A percentile compares a stretch with the other conserved stretches of the same genome.
phyloP scores from a whole-genome alignment of 208 protist species.

The Crithidia fasciculata region DNA sequence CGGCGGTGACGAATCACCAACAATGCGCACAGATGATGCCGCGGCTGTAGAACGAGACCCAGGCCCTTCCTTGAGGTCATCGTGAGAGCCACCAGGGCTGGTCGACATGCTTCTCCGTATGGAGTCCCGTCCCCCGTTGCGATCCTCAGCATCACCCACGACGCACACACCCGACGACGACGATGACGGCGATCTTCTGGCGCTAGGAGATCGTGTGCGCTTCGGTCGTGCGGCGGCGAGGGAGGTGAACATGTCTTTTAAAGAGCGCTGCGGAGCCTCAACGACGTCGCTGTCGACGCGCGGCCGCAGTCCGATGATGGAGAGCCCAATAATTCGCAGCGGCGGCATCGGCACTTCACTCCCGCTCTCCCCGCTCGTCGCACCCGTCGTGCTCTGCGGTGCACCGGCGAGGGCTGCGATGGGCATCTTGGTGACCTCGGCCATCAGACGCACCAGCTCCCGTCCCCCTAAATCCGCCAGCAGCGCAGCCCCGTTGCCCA shows the following conservation, averaged over 20 bases:
- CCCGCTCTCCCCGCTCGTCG: neutral
- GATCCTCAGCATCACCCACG: too few relatives aligned
- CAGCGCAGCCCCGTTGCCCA: neutral
- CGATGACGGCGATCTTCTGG: too few relatives aligned
- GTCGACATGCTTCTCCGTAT: too few relatives aligned
- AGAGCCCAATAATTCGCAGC: conserved; percentile 26
- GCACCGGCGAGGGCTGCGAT: neutral
- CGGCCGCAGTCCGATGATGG: conserved; percentile 17
- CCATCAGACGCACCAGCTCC: conserved; percentile 22
- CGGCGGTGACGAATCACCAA: too few relatives aligned
- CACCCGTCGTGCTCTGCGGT: too few relatives aligned
- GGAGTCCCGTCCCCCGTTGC: too few relatives aligned
- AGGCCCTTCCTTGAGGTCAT: too few relatives aligned
- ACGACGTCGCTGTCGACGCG: neutral
- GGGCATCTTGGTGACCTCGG: conserved; percentile 7
- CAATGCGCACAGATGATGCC: too few relatives aligned
- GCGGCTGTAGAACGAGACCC: too few relatives aligned
- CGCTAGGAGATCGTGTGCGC: too few relatives aligned
- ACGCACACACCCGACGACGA: too few relatives aligned
- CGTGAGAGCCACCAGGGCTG: too few relatives aligned
- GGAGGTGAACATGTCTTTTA: conserved; percentile 28
- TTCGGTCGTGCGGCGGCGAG: conserved; percentile 6
- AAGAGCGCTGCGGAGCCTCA: conserved; percentile 9
- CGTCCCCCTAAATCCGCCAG: conserved; percentile 18
- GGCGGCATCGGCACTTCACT: conserved; percentile 27